Conservation (phyloP, 2,329 filamentous ascomycete species). For the Colletotrichum costaricense region DNA sequence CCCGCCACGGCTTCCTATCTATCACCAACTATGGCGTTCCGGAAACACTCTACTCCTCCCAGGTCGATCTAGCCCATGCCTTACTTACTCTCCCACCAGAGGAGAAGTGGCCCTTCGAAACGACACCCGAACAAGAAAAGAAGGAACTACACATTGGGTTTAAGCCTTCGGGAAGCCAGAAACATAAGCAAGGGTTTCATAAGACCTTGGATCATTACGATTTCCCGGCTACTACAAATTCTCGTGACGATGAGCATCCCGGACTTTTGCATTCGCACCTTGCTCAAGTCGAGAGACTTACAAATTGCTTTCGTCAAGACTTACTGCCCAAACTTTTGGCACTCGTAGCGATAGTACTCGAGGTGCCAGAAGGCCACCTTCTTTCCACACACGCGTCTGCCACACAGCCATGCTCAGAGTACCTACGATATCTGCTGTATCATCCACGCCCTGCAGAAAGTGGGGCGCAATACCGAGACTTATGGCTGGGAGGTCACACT, state of each 20-base stretch:
- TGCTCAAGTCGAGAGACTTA: background rate
- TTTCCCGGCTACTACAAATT: background rate
- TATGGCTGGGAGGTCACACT: constrained; percentile 51
- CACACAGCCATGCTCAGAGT: background rate
- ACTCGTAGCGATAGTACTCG: background rate
- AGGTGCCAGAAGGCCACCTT: background rate
- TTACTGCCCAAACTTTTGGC: background rate
- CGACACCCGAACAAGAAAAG: background rate
- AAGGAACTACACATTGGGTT: background rate
- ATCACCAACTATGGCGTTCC: background rate
- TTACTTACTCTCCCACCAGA: background rate
- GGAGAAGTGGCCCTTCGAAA: constrained; percentile 3
- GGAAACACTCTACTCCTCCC: background rate
- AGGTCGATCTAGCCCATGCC: background rate
- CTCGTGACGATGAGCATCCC: background rate
- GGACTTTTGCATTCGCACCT: background rate
- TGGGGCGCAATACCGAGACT: background rate
- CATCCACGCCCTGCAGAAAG: background rate
- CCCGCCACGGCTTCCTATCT: background rate
- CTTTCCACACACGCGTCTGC: background rate
- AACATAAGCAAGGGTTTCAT: background rate
- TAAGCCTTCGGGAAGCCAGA: background rate
- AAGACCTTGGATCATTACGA: background rate
- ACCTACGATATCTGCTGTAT: constrained; percentile 4
- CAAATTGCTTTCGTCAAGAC: background rate